Conservation (phyloP, 306 rosid species). For the Glycine tomentella region DNA sequence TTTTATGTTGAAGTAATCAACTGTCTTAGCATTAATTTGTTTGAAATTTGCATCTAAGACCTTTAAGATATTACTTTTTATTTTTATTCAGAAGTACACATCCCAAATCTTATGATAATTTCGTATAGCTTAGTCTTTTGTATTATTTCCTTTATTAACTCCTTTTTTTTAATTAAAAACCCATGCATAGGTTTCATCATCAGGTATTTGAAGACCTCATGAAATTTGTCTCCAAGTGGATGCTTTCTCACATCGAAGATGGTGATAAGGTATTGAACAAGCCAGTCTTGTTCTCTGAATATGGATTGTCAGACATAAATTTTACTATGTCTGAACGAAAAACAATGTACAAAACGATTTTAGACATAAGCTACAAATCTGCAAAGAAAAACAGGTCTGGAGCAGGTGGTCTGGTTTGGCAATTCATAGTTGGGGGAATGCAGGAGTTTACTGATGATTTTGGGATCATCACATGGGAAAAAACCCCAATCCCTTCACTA, state of each 20-base stretch:
- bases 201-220: constrained; percentile 67
- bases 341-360: constrained; percentile 63
- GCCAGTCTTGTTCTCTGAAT: constrained; percentile 94
- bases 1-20: constrained; percentile 5
- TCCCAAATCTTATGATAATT: constrained; percentile 18
- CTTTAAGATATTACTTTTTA: neutral
- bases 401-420: constrained; percentile 91
- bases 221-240: constrained; percentile 84
- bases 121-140: neutral
- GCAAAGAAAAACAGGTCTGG: constrained; percentile 81
- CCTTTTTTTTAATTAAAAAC: neutral
- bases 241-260: constrained; percentile 93
- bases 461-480: constrained; percentile 81
- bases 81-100: constrained; percentile 28
- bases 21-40: constrained; percentile 8
- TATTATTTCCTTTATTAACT: neutral
- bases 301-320: constrained; percentile 77
- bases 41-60: constrained; percentile 17
- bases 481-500: constrained; percentile 59
- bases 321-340: constrained; percentile 67
- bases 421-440: constrained; percentile 86
- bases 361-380: constrained; percentile 73
- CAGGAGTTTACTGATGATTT: constrained; percentile 79
- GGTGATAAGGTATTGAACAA: constrained; percentile 76
- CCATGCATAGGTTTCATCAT: constrained; percentile 66